Evolutionary conservation across 305 asterid genomes (phyloP).

Genomic region (Fraxinus ornus): DNA sequence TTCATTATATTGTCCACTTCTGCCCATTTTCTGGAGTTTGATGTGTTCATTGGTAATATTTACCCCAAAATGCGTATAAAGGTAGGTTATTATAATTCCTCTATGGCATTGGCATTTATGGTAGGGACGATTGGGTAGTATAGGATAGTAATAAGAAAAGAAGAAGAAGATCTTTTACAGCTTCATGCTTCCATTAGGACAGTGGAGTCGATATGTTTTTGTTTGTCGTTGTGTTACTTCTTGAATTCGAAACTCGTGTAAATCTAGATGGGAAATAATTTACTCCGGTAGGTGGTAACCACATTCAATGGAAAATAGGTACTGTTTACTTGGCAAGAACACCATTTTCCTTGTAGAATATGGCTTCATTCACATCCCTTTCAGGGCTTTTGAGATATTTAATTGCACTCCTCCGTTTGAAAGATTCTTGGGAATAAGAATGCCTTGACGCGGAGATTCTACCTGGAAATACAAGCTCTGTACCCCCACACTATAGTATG

Average conservation of each 20-base stretch:
- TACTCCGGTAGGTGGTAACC: not conserved
- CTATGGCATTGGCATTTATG: not conserved
- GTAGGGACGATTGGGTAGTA: not conserved
- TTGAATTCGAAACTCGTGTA: not conserved
- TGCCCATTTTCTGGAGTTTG: not conserved
- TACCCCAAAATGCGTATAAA: not conserved
- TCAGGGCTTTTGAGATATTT: not conserved
- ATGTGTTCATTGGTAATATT: not conserved
- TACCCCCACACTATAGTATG: not conserved
- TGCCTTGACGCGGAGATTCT: not conserved
- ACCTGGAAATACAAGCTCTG: not conserved
- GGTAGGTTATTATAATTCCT: not conserved
- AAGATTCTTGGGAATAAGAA: not conserved
- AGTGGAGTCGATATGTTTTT: not conserved
- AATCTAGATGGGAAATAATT: not conserved
- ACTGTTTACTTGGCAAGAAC: not conserved
- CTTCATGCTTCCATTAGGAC: not conserved
- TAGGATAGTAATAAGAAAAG: not conserved
- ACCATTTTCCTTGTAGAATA: not conserved
- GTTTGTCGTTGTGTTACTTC: not conserved
- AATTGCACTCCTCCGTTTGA: not conserved
- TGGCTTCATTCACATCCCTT: not conserved
- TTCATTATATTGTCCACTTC: not conserved
- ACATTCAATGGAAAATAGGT: not conserved
- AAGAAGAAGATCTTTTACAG: not conserved